phyloP scores from a whole-genome alignment of 768 basidiomycete genomes.

The Lentinula guzmanii region DNA sequence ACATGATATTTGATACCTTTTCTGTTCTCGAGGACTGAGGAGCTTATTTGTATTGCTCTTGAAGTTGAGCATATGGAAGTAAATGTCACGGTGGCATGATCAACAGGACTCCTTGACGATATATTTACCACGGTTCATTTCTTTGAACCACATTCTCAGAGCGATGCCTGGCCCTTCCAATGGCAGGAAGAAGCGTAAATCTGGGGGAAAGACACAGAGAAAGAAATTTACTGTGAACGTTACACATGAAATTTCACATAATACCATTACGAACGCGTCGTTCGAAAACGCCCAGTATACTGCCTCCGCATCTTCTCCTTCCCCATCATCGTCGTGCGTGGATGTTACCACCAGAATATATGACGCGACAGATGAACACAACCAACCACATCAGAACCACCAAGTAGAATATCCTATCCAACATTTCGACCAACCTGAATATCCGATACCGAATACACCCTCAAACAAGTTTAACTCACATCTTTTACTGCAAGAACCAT shows the following conservation, averaged over 20 bases:
- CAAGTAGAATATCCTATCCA: not conserved
- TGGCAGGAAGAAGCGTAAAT: conserved; percentile 7
- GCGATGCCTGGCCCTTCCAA: conserved; percentile 10
- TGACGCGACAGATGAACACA: not conserved
- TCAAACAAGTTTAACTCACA: not conserved
- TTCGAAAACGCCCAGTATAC: not conserved
- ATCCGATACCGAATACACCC: not conserved
- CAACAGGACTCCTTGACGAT: not conserved
- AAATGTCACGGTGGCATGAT: conserved; percentile 3
- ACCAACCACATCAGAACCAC: not conserved
- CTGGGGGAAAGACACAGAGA: conserved; percentile 1
- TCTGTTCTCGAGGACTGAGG: not conserved
- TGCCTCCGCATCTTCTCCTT: not conserved
- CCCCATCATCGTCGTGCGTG: not conserved
- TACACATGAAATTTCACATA: not conserved
- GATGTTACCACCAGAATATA: not conserved
- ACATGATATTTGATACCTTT: not conserved
- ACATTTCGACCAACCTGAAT: not conserved
- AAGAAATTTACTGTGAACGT: not conserved
- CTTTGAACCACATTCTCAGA: not conserved
- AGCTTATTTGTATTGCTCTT: not conserved
- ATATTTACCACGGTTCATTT: conserved; percentile 6
- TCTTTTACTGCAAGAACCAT: conserved; percentile 40
- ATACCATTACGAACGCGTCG: not conserved
- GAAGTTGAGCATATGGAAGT: not conserved